Evolutionary conservation across 768 basidiomycete species (phyloP).

Genomic region (Lactarius sp.): DNA sequence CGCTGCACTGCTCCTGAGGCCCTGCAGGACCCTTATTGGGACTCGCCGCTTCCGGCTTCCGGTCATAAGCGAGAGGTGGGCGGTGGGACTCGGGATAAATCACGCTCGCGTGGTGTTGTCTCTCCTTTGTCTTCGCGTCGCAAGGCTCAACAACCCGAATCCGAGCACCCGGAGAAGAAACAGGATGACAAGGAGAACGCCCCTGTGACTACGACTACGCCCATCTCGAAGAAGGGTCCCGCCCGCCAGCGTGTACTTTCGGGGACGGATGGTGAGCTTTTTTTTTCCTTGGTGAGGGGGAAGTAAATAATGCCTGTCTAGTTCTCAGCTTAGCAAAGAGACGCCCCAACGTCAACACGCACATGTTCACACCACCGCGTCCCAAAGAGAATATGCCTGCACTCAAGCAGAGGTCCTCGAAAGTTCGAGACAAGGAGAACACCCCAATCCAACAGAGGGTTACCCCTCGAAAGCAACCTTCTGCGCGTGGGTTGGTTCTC

Average conservation of each 20-base stretch:
- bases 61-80: conserved; percentile 32
- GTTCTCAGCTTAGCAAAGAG: conserved; percentile 17
- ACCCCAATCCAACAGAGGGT: conserved; percentile 8
- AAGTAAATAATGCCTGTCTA: not conserved
- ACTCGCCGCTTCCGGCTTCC: conserved; percentile 18
- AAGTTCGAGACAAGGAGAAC: conserved; percentile 13
- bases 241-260: conserved; percentile 15
- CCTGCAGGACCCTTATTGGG: conserved; percentile 67
- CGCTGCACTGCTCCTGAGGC: conserved; percentile 65
- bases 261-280: conserved; percentile 13
- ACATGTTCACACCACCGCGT: conserved; percentile 11
- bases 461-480: conserved; percentile 8
- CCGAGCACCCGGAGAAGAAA: conserved; percentile 24
- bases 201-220: not conserved
- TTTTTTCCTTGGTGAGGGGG: not conserved
- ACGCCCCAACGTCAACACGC: conserved; percentile 14
- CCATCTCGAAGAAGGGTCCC: conserved; percentile 1
- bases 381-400: conserved; percentile 4
- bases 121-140: conserved; percentile 34
- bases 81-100: conserved; percentile 29
- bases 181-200: conserved; percentile 38
- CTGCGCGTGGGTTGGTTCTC: conserved; percentile 22
- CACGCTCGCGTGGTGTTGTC: conserved; percentile 34
- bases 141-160: conserved; percentile 23
- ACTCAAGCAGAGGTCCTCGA: conserved; percentile 9